Evolutionary conservation across 2,329 filamentous ascomycete genomes (phyloP).

Genomic region (Fusarium domesticum): DNA sequence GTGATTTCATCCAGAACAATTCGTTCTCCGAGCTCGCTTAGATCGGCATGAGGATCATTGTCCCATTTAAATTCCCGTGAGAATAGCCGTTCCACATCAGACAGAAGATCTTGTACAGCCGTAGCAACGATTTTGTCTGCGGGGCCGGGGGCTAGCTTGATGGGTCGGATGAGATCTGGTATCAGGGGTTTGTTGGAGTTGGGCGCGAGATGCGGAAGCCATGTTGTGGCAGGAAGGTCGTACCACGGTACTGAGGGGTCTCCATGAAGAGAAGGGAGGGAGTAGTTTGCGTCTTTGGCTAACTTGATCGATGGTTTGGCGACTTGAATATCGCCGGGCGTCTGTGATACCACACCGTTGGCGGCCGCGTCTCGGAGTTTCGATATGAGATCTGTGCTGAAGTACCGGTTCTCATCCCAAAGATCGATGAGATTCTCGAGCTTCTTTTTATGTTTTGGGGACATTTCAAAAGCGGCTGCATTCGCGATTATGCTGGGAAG

Average conservation of each 20-base stretch:
- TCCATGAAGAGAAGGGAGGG: constrained; percentile 75
- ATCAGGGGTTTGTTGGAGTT: constrained; percentile 74
- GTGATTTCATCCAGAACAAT: constrained; percentile 64
- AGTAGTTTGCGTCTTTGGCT: constrained; percentile 60
- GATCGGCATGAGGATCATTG: constrained; percentile 52
- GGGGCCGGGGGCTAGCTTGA: constrained; percentile 66
- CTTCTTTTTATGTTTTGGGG: constrained; percentile 64
- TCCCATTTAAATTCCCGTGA: constrained; percentile 47
- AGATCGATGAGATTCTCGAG: constrained; percentile 62
- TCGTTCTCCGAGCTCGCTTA: constrained; percentile 73
- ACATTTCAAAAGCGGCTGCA: constrained; percentile 56
- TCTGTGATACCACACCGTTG: constrained; percentile 32
- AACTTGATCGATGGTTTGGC: constrained; percentile 34
- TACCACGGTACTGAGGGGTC: constrained; percentile 72
- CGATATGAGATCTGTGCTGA: constrained; percentile 50
- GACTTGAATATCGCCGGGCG: constrained; percentile 18
- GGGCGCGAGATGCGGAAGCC: constrained; percentile 74
- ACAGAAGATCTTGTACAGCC: constrained; percentile 68
- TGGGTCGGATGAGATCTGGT: constrained; percentile 64
- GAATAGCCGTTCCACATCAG: constrained; percentile 68
- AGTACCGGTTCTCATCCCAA: constrained; percentile 68
- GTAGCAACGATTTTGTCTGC: constrained; percentile 63
- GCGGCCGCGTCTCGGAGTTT: constrained; percentile 59
- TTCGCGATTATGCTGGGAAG: constrained; percentile 61
- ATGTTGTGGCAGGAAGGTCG: constrained; percentile 77